These are phyloP conservation scores for Backusella parvicylindrica DNA, from an alignment of 192 early-diverging fungal genomes.

Conservation along the genomic window DNA sequence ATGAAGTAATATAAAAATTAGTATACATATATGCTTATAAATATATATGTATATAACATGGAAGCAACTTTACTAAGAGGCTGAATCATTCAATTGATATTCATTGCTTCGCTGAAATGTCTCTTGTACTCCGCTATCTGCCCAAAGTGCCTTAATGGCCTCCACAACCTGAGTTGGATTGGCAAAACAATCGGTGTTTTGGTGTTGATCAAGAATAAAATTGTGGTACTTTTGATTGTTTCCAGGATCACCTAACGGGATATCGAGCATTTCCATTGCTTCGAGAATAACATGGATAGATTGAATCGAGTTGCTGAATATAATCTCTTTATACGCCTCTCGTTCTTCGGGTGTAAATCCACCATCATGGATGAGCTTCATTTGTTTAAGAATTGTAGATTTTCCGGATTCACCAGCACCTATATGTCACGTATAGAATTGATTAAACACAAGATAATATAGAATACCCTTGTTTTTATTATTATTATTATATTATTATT, in stretches of 20 bases:
- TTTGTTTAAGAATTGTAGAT: constrained; percentile 94
- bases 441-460: no score
- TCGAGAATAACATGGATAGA: constrained; percentile 93
- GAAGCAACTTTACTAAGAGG: constrained; percentile 68
- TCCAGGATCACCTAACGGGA: constrained; percentile 57
- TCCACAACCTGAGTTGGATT: constrained; percentile 66
- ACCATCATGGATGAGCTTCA: constrained; percentile 94
- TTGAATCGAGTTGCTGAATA: constrained; percentile 91
- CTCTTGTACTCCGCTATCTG: constrained; percentile 61
- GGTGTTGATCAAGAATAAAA: constrained; percentile 77
- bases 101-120: constrained; percentile 68
- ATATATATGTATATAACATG: background rate
- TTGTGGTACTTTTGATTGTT: constrained; percentile 67
- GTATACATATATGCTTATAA: background rate
- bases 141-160: constrained; percentile 69
- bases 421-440: constrained; percentile 15
- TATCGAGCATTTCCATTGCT: constrained; percentile 86
- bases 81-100: constrained; percentile 90
- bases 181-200: constrained; percentile 82
- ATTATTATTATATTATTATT: no score
- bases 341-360: constrained; percentile 83
- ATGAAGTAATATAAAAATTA: background rate
- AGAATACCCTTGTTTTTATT: no score
- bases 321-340: constrained; percentile 91
- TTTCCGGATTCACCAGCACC: constrained; percentile 92